phyloP scores from a whole-genome alignment of 768 basidiomycete genomes.

The Tylopilus sp. region DNA sequence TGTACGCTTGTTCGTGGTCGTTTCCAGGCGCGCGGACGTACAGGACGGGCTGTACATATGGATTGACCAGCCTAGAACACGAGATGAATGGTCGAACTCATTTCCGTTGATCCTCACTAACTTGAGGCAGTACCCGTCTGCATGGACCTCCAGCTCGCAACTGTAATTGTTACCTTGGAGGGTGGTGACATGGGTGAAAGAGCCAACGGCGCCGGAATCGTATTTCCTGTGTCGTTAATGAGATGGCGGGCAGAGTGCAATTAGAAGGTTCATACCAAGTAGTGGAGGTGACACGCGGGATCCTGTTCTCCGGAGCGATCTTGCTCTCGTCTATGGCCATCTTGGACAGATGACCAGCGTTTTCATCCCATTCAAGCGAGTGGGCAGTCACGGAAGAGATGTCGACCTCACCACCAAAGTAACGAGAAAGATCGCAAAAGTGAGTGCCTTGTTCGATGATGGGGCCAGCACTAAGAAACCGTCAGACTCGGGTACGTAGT shows the following conservation, averaged over 20 bases:
- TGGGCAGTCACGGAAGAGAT: conserved; percentile 76
- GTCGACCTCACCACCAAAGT: conserved; percentile 96
- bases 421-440: conserved; percentile 94
- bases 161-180: conserved; percentile 93
- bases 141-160: conserved; percentile 91
- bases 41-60: conserved; percentile 88
- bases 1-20: conserved; percentile 65
- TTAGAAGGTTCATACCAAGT: conserved; percentile 59
- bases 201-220: conserved; percentile 89
- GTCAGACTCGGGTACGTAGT: conserved; percentile 3
- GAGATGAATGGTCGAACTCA: conserved; percentile 4
- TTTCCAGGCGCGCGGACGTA: conserved; percentile 83
- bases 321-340: conserved; percentile 79
- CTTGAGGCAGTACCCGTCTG: conserved; percentile 90
- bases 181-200: conserved; percentile 84
- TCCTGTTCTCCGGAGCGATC: conserved; percentile 84
- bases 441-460: conserved; percentile 93
- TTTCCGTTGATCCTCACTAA: conserved; percentile 30
- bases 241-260: conserved; percentile 14
- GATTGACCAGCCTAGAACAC: conserved; percentile 74
- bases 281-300: conserved; percentile 90
- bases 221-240: conserved; percentile 69
- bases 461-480: conserved; percentile 57
- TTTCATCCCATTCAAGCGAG: conserved; percentile 90
- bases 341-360: conserved; percentile 80